Base-by-base conservation (phyloP, 805 yeast species). In the Suhomyces faveliae region DNA sequence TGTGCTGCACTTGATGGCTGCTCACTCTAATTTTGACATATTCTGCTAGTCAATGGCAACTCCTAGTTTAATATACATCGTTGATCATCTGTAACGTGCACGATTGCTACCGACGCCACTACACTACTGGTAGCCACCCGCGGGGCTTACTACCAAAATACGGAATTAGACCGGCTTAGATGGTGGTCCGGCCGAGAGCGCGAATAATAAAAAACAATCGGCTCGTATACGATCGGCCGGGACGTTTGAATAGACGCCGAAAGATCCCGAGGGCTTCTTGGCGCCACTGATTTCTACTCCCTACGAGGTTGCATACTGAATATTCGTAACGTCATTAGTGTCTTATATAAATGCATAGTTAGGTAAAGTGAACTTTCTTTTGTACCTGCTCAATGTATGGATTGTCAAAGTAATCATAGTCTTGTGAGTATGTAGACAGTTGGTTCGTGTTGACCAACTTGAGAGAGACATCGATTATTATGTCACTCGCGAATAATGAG, bases 391-490 rank as follows among this genome's bases (percentile, higher is more conserved):
- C 40, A 37, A 20, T 20, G 17, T 12, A 20, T 12, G 17, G 25
- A 11, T 37, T 25, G 11, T 37, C 40, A 12, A 3, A 10, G 17
- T 27, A 47, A 15, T 27, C 33, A 42, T 40, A 47, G 21, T 42
- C 44, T 20, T 23, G 30, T 13, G 46, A 30, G 20, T 42, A 37
- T 29, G 33, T 25, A 8, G 49, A 46, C 30, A 46, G 45, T 39
- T 47, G 53, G 47, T 50, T 45, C 12, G 53, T 50, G 30, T 39
- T 47, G 10, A 33, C 19, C 7, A 30, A 25, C 11, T 35, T 33
- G 13, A 50, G 37, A 11, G 53, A 45, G 17, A 50, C 30, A 35
- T 50, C 50, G 6, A 48, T 43, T 10, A 42, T 37, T 22, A 48
- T 40, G 35, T 48, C 48, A 37, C 42, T 37, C 20, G 29, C 3